A percentile compares a stretch with the other conserved stretches of the same genome.
phyloP scores from a whole-genome alignment of 2,329 filamentous ascomycete species.

The Chalaropsis ovoidea region DNA sequence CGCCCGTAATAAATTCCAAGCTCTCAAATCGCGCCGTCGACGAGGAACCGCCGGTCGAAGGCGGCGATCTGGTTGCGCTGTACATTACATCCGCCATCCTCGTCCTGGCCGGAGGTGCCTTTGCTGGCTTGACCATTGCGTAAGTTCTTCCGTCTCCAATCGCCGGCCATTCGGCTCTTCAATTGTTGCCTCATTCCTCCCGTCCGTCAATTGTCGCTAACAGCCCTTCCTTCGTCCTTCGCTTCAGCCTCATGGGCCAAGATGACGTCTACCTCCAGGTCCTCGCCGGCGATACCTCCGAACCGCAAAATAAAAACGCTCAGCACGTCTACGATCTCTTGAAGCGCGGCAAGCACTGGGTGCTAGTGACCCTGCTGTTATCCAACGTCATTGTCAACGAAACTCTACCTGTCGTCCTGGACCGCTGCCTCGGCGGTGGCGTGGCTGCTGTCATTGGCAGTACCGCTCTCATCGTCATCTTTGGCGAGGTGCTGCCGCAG shows the following conservation, averaged over 20 bases:
- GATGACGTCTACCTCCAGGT: conserved; percentile 98
- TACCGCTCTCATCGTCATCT: conserved; percentile 93
- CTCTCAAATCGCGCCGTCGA: conserved; percentile 30
- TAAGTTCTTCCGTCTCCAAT: conserved; percentile 35
- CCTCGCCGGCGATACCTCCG: conserved; percentile 73
- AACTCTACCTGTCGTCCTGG: conserved; percentile 86
- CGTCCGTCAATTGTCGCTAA: conserved; percentile 4
- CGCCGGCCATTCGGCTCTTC: background rate
- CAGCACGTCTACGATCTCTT: conserved; percentile 68
- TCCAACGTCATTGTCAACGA: conserved; percentile 98
- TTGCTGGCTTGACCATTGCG: conserved; percentile 88
- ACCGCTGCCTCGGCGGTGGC: conserved; percentile 85
- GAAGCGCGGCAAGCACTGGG: conserved; percentile 92
- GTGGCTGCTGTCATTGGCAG: conserved; percentile 89
- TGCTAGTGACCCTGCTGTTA: conserved; percentile 82
- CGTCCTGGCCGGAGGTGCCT: conserved; percentile 80
- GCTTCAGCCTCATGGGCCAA: conserved; percentile 48
- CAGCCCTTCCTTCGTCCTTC: background rate
- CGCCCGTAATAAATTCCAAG: conserved; percentile 34
- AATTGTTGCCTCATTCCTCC: background rate
- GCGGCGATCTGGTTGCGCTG: conserved; percentile 68
- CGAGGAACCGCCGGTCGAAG: conserved; percentile 44
- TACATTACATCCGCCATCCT: conserved; percentile 66
- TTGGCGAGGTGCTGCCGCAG: conserved; percentile 92
- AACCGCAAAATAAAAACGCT: conserved; percentile 77